These are phyloP conservation scores for Talaromyces sp. DNA, from an alignment of 2,329 filamentous ascomycete species.

Conservation along the genomic window DNA sequence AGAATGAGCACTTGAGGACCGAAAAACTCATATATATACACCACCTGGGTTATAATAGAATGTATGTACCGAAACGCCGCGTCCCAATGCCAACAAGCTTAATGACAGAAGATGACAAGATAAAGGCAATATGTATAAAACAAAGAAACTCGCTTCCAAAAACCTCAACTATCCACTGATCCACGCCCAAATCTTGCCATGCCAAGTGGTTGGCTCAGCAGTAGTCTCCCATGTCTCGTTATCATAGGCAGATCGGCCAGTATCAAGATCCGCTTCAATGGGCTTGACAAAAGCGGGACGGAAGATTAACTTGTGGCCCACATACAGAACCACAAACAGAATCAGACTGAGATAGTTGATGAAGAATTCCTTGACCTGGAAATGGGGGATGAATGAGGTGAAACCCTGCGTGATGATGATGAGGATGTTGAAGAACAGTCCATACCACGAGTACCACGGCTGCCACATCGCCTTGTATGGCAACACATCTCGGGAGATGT, in stretches of 20 bases:
- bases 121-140: background rate
- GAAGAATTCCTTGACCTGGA: constrained; percentile 64
- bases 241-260: constrained; percentile 40
- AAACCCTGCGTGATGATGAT: constrained; percentile 71
- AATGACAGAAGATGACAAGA: background rate
- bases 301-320: constrained; percentile 59
- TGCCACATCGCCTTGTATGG: constrained; percentile 65
- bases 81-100: constrained; percentile 12
- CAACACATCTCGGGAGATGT: constrained; percentile 61
- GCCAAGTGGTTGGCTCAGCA: constrained; percentile 32
- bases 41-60: background rate
- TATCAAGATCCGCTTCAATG: constrained; percentile 47
- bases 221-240: constrained; percentile 40
- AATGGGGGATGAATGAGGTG: constrained; percentile 63
- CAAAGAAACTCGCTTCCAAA: background rate
- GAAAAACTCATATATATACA: background rate
- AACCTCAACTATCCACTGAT: constrained; percentile 16
- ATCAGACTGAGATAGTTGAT: constrained; percentile 67
- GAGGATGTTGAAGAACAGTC: constrained; percentile 65
- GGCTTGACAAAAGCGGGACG: constrained; percentile 41
- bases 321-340: constrained; percentile 61
- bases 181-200: constrained; percentile 32
- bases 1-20: background rate
- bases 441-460: constrained; percentile 67
- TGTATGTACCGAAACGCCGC: constrained; percentile 11